Evolutionary conservation across 176 grass and related monocot genomes (phyloP).

Genomic region (Rhynchospora tenuis): DNA sequence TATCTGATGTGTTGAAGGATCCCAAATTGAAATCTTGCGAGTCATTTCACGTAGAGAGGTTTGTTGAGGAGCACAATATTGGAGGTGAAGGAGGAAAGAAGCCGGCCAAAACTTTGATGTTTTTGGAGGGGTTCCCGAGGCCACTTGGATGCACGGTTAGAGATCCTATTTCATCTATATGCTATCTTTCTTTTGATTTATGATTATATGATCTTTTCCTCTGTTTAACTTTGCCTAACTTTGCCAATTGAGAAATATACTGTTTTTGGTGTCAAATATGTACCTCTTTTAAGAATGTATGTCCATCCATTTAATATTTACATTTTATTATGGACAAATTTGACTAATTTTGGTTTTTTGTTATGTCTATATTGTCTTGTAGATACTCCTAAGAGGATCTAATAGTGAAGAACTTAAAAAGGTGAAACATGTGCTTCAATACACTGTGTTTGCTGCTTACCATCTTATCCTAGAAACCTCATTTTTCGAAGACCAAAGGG

Average conservation of each 20-base stretch:
- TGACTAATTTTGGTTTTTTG: not conserved
- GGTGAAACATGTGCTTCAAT: conserved; percentile 70
- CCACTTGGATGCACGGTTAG: conserved; percentile 81
- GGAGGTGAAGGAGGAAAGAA: conserved; percentile 29
- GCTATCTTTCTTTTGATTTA: not conserved
- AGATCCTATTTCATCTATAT: conserved; percentile 6
- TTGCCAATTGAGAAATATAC: not conserved
- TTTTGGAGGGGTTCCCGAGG: conserved; percentile 71
- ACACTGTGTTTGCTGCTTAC: conserved; percentile 93
- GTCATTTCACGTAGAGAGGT: conserved; percentile 70
- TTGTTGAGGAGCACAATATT: conserved; percentile 48
- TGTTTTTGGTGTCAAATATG: not conserved
- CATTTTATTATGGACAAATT: not conserved
- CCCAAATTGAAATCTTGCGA: conserved; percentile 59
- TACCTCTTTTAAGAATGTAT: not conserved
- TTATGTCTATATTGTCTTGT: conserved; percentile 8
- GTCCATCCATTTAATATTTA: not conserved
- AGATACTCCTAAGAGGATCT: conserved; percentile 80
- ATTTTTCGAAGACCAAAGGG: conserved; percentile 87
- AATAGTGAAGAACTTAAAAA: conserved; percentile 78
- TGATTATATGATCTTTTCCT: not conserved
- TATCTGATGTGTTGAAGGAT: conserved; percentile 35
- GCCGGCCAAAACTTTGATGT: conserved; percentile 62
- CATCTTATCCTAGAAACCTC: conserved; percentile 83
- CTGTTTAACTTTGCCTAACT: not conserved